phyloP scores from a whole-genome alignment of 352 stramenopile genomes.

The Stramenopiles sp. region DNA sequence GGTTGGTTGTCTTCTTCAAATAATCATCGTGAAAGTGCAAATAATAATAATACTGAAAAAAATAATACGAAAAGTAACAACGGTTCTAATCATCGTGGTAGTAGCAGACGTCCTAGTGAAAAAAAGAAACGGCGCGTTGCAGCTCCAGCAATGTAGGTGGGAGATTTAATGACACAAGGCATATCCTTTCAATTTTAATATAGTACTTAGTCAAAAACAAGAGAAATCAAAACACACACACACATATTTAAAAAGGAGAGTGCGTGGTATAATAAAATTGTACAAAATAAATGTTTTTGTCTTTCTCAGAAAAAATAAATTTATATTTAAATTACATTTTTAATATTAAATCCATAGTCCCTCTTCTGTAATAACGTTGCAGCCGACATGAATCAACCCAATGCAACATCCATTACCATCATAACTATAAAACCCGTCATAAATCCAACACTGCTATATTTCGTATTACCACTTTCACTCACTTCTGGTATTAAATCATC shows the following conservation, averaged over 20 bases:
- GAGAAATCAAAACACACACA: no score
- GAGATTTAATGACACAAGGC: background rate
- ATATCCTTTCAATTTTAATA: no score
- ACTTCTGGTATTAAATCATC: conserved; percentile 66
- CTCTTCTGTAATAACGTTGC: no score
- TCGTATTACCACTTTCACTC: conserved; percentile 59
- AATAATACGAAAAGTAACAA: no score
- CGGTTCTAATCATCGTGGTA: no score
- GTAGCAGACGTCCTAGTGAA: no score
- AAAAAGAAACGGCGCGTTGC: background rate
- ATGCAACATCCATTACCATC: conserved; percentile 63
- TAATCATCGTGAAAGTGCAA: background rate
- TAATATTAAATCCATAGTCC: no score
- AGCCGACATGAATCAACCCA: conserved; percentile 27
- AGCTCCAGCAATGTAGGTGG: background rate
- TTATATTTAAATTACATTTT: no score
- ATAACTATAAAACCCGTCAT: conserved; percentile 71
- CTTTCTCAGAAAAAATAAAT: no score
- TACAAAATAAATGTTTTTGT: no score
- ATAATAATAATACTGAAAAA: background rate
- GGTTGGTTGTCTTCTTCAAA: background rate
- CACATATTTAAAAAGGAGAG: no score
- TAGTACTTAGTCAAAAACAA: background rate
- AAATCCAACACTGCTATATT: conserved; percentile 49
- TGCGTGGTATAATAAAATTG: no score